Evolutionary conservation across 495 filamentous ascomycete species (phyloP).

Genomic region (Antarctomyces pellizariae): DNA sequence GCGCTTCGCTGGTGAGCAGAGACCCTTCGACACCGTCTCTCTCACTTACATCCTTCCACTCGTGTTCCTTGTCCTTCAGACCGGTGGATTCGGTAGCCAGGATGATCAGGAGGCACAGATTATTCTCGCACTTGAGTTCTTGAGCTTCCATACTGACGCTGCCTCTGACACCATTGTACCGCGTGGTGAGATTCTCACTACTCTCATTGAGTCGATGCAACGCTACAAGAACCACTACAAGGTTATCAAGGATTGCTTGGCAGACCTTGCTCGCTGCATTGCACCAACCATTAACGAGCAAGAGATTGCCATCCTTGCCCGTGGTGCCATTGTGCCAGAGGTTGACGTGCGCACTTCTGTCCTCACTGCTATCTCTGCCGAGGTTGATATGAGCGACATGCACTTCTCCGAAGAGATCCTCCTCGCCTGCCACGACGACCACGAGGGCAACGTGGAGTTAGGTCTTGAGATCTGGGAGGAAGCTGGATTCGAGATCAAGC

Average conservation of each 20-base stretch:
- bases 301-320: conserved; percentile 48
- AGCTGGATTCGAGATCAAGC: conserved; percentile 45
- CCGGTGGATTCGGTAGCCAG: conserved; percentile 49
- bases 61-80: conserved; percentile 45
- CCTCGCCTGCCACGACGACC: conserved; percentile 77
- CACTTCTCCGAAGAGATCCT: conserved; percentile 78
- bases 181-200: conserved; percentile 41
- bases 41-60: conserved; percentile 73
- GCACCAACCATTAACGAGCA: conserved; percentile 43
- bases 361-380: conserved; percentile 71
- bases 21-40: conserved; percentile 68
- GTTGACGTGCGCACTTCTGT: conserved; percentile 61
- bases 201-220: conserved; percentile 63
- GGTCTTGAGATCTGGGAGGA: conserved; percentile 85
- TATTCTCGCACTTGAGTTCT: conserved; percentile 70
- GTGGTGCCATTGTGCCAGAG: conserved; percentile 56
- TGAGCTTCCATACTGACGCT: conserved; percentile 64
- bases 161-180: conserved; percentile 51
- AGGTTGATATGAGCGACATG: conserved; percentile 73
- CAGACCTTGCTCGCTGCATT: conserved; percentile 59
- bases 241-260: conserved; percentile 71
- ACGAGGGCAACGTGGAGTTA: conserved; percentile 67
- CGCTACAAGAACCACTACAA: conserved; percentile 83
- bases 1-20: conserved; percentile 74
- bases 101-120: conserved; percentile 77